A percentile compares a stretch with the other conserved stretches of the same genome.
Evolutionary conservation across 208 protist genomes (phyloP).

Genomic region (Trypanosoma lewisi): DNA sequence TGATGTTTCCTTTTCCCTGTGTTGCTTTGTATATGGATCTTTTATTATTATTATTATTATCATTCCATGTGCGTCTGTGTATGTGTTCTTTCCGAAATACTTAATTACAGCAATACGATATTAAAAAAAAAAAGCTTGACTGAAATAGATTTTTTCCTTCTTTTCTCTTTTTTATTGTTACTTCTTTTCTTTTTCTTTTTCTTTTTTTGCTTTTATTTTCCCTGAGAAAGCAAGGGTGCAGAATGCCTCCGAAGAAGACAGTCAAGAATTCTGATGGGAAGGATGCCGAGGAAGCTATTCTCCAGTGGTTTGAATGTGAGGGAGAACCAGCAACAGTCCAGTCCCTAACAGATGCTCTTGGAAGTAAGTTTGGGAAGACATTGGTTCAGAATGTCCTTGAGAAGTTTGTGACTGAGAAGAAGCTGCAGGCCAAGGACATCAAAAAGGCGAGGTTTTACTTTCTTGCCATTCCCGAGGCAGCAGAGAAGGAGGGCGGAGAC

Average conservation of each 20-base stretch:
- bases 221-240: background rate
- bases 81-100: too few species aligned
- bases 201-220: conserved; percentile 8
- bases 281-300: conserved; percentile 47
- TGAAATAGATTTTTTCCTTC: background rate
- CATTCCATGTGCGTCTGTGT: too few species aligned
- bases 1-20: too few species aligned
- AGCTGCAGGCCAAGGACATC: conserved; percentile 70
- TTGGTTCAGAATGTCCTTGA: conserved; percentile 73
- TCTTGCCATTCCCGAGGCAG: conserved; percentile 10
- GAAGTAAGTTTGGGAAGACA: conserved; percentile 75
- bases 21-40: too few species aligned
- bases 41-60: too few species aligned
- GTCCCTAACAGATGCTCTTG: conserved; percentile 81
- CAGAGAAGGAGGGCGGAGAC: conserved; percentile 2
- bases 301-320: conserved; percentile 83
- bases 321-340: conserved; percentile 80
- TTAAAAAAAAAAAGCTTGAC: background rate
- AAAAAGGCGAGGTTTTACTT: conserved; percentile 84
- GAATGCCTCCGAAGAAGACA: conserved; percentile 27
- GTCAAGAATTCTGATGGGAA: conserved; percentile 44
- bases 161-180: background rate
- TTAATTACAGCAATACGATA: too few species aligned
- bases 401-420: conserved; percentile 39
- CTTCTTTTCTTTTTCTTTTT: conserved; percentile 7